Conservation (phyloP, 305 asterid species). For the Salvia sclarea region DNA sequence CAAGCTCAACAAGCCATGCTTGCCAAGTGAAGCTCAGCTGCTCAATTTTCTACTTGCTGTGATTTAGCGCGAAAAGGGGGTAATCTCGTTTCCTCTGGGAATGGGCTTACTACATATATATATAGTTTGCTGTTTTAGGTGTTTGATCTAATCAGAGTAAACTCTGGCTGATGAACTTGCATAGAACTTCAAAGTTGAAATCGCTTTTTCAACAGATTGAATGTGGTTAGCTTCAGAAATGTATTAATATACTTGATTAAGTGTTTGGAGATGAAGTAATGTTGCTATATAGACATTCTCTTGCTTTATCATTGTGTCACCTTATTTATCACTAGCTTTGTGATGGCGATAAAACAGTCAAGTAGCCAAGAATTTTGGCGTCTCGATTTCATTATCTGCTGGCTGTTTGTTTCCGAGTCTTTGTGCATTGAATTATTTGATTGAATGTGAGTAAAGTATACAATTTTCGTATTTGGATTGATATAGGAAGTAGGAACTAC, state of each 20-base stretch:
- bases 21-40: conserved; percentile 52
- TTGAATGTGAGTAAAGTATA: not conserved
- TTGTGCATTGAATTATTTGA: not conserved
- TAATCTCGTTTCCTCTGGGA: conserved; percentile 46
- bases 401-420: not conserved
- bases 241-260: conserved; percentile 16
- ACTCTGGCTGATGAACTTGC: conserved; percentile 21
- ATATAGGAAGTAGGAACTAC: not conserved
- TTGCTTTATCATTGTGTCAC: conserved; percentile 16
- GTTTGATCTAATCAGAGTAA: conserved; percentile 30
- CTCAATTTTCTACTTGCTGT: not conserved
- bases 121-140: conserved; percentile 9
- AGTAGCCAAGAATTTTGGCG: not conserved
- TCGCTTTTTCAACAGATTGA: conserved; percentile 23
- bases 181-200: conserved; percentile 25
- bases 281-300: conserved; percentile 8
- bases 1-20: conserved; percentile 53
- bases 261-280: not conserved
- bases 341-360: not conserved
- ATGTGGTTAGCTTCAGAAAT: conserved; percentile 1
- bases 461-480: not conserved
- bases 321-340: not conserved
- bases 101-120: conserved; percentile 34
- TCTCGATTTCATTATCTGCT: not conserved
- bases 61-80: conserved; percentile 29